Percentiles rank a stretch among this genome's conserved stretches.
Conservation (phyloP, 2,329 filamentous ascomycete species). For the Trichoderma hamatum region DNA sequence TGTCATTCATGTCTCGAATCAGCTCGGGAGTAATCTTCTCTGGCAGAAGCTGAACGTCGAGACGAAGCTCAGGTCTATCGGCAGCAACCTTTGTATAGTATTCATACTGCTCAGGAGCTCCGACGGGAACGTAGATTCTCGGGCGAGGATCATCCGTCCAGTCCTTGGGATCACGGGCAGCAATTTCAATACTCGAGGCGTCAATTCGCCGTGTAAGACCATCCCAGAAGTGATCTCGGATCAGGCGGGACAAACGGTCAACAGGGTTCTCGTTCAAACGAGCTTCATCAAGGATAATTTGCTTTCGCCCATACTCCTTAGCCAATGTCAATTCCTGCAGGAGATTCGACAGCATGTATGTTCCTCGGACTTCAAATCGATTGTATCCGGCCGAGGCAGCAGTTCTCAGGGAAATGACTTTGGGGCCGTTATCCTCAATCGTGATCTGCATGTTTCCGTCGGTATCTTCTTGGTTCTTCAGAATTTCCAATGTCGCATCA, state of each 20-base stretch:
- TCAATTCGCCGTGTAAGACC: constrained; percentile 89
- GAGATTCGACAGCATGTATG: constrained; percentile 96
- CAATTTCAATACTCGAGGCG: constrained; percentile 80
- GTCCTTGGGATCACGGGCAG: constrained; percentile 89
- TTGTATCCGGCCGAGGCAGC: constrained; percentile 84
- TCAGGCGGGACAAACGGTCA: constrained; percentile 80
- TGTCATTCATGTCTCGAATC: constrained; percentile 80
- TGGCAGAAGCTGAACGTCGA: constrained; percentile 82
- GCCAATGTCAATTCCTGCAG: constrained; percentile 93
- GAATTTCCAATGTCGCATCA: constrained; percentile 75
- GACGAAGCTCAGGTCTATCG: constrained; percentile 77
- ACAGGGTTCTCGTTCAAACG: constrained; percentile 95
- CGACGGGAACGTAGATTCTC: constrained; percentile 85
- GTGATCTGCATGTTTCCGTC: constrained; percentile 97
- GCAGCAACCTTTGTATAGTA: constrained; percentile 84
- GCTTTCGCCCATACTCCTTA: constrained; percentile 84
- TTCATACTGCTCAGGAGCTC: constrained; percentile 82
- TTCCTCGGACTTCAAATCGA: constrained; percentile 88
- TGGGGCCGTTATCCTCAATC: constrained; percentile 92
- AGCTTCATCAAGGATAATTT: constrained; percentile 88
- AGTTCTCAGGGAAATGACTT: constrained; percentile 83
- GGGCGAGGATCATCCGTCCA: constrained; percentile 90
- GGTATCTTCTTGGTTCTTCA: constrained; percentile 86
- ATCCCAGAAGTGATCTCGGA: constrained; percentile 90
- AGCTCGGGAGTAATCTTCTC: constrained; percentile 78